Percentiles rank a stretch among this genome's conserved stretches.
Evolutionary conservation across 768 basidiomycete genomes (phyloP).

Genomic region (Agaricus blazei): DNA sequence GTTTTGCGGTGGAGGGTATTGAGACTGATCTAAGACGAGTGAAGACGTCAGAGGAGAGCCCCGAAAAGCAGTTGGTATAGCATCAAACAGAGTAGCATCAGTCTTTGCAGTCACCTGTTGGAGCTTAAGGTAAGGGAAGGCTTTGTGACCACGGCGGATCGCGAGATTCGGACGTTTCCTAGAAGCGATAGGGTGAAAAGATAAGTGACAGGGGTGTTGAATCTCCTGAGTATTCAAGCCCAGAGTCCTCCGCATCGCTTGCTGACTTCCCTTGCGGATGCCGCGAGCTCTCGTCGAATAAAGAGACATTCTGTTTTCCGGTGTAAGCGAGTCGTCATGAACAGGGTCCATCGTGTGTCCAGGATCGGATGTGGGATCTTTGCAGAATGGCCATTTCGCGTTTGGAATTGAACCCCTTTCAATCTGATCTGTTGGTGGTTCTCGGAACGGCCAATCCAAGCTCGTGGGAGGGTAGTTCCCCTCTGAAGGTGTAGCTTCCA

Average conservation of each 20-base stretch:
- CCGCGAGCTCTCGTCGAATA: too few species aligned
- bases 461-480: neutral
- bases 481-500: neutral
- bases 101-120: neutral
- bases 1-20: neutral
- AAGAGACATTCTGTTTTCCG: too few species aligned
- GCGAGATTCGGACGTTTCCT: neutral
- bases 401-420: neutral
- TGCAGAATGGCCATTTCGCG: too few species aligned
- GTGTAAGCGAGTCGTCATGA: too few species aligned
- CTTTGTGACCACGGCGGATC: slow-evolving; percentile 2
- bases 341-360: too few species aligned
- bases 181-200: neutral
- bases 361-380: too few species aligned
- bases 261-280: too few species aligned
- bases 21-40: neutral
- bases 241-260: too few species aligned
- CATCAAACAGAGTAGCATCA: neutral
- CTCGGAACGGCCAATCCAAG: too few species aligned
- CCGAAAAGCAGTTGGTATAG: slow-evolving; percentile 2
- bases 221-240: neutral
- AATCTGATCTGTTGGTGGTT: neutral
- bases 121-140: slow-evolving; percentile 1
- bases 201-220: neutral
- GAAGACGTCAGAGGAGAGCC: neutral